A percentile compares a stretch with the other conserved stretches of the same genome.
These are phyloP conservation scores for Populus hybrid DNA, from an alignment of 441 rosid species.

Conservation along the genomic window DNA sequence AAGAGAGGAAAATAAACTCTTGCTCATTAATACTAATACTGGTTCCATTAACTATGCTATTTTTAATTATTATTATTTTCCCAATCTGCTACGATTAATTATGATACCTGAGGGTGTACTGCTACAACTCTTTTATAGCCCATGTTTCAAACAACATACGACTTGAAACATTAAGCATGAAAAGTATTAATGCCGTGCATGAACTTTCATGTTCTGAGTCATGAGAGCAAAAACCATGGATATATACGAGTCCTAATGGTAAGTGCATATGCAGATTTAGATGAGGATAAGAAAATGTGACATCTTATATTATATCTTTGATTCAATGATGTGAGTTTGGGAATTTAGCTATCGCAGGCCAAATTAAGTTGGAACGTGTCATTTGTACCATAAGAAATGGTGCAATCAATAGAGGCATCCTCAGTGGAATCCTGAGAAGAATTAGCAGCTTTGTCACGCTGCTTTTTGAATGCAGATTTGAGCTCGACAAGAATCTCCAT, in stretches of 20 bases:
- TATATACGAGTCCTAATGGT: not conserved
- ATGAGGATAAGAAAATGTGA: conserved; percentile 16
- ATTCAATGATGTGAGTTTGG: not conserved
- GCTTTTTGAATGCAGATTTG: conserved; percentile 52
- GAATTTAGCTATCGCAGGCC: not conserved
- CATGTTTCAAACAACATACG: not conserved
- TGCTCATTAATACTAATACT: not conserved
- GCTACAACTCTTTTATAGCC: not conserved
- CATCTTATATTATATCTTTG: not conserved
- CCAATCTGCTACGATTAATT: not conserved
- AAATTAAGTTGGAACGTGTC: not conserved
- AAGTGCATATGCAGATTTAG: not conserved
- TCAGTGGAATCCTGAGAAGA: conserved; percentile 55
- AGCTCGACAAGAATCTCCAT: conserved; percentile 77
- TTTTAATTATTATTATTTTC: not conserved
- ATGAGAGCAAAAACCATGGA: not conserved
- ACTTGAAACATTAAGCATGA: not conserved
- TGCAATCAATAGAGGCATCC: conserved; percentile 71
- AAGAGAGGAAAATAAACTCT: not conserved
- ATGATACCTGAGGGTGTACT: not conserved
- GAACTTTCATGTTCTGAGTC: not conserved
- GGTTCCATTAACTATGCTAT: not conserved
- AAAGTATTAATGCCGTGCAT: not conserved
- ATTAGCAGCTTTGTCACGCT: conserved; percentile 37
- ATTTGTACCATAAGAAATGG: conserved; percentile 64